These are phyloP conservation scores for Xylaria sp. DNA, from an alignment of 2,329 filamentous ascomycete species.

Conservation along the genomic window DNA sequence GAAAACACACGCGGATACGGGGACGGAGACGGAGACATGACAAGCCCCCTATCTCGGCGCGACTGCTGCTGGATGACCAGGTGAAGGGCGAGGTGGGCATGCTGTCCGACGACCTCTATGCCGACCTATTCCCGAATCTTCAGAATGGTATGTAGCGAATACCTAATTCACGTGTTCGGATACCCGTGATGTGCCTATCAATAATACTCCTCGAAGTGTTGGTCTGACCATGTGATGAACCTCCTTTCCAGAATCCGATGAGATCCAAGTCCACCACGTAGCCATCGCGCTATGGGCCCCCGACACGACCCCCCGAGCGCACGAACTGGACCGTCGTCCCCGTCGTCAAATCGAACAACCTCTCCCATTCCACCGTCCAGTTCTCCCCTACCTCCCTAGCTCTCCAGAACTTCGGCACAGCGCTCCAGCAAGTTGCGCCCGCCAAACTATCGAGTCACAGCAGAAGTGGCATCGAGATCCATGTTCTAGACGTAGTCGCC, in stretches of 20 bases:
- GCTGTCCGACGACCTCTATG: slow-evolving; percentile 79
- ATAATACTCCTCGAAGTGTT: background rate
- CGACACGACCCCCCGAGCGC: slow-evolving; percentile 48
- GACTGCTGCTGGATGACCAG: slow-evolving; percentile 77
- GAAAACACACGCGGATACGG: slow-evolving; percentile 43
- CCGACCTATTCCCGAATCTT: slow-evolving; percentile 68
- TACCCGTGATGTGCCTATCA: background rate
- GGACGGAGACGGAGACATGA: slow-evolving; percentile 56
- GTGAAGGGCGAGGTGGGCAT: slow-evolving; percentile 81
- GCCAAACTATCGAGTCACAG: slow-evolving; percentile 68
- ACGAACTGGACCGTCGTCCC: slow-evolving; percentile 82
- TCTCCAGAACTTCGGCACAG: slow-evolving; percentile 73
- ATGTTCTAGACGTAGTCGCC: slow-evolving; percentile 74
- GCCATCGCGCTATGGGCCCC: slow-evolving; percentile 72
- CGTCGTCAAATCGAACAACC: slow-evolving; percentile 57
- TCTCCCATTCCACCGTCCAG: slow-evolving; percentile 73
- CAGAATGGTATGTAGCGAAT: slow-evolving; percentile 23
- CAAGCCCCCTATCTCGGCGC: slow-evolving; percentile 71
- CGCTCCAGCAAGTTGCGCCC: slow-evolving; percentile 66
- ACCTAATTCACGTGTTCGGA: background rate
- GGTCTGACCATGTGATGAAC: slow-evolving; percentile 10
- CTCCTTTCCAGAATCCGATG: slow-evolving; percentile 25
- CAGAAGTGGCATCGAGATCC: slow-evolving; percentile 75
- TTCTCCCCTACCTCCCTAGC: slow-evolving; percentile 67
- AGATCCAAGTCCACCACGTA: slow-evolving; percentile 51